Base-by-base conservation (phyloP, 2,329 filamentous ascomycete species). In the Zymoseptoria ardabiliae region DNA sequence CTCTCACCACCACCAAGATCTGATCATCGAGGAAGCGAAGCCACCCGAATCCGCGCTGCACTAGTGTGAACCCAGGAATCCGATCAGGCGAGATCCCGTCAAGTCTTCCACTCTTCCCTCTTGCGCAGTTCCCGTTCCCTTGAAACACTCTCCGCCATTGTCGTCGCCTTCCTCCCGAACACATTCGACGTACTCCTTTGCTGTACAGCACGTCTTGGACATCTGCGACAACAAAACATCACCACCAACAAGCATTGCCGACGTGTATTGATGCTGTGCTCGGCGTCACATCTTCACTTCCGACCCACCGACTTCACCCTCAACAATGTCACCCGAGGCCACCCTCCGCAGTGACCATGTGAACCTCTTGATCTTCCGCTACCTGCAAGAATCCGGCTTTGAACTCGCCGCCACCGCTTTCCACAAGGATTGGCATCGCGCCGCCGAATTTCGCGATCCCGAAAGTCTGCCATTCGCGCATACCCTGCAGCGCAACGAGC, bases 281-380 rank as follows among this genome's bases (percentile, higher is more conserved):
- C 35, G 35, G 35, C 35, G 35, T n/a, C n/a, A 7, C 17, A 17
- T 45, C 35, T 45, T 13, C 35, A n/a, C 4, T 45, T 13, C 50
- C 17, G 21, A 21, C 54, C 17, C 13, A 50, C 54, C 10, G 50
- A 21, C 13, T 10, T 30, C n/a, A 55, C 19, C 11, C 11, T 13
- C 45, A 60, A 58, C 20, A 59, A 65, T 66, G 63, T 63, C 65
- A 45, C 56, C 63, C 53, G 61, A 62, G 54, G 65, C 63, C 51
- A 55, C 62, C 54, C 75, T 84, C 63, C 81, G 77, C 68, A 81
- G 79, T 65, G 80, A 87, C 77, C 83, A 86, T 72, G 80, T 88
- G 71, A 88, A 87, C 76, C 86, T 87, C 75, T 77, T 87, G 70
- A 85, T 88, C 73, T 85, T 84, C 81, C 84, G 84, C 79, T 86